Conservation (phyloP, 257 asterid genomes). For the Przewalskia tangutica region DNA sequence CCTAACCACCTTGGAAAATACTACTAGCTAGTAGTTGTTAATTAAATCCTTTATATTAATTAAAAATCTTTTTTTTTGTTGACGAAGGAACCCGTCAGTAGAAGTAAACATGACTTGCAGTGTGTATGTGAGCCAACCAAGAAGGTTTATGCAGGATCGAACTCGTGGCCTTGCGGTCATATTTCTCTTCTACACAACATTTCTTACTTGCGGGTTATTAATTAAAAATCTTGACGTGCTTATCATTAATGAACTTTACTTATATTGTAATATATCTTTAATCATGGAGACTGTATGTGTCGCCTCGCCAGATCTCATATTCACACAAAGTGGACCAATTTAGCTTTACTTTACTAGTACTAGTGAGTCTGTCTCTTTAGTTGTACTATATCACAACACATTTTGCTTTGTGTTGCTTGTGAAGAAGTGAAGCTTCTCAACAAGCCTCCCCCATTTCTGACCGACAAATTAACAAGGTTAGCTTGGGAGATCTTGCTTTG, state of each 20-base stretch:
- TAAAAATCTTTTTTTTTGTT: no score
- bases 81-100: no score
- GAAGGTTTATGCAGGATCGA: no score
- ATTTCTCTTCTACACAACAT: no score
- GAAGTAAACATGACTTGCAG: no score
- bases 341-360: background rate
- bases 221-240: conserved; percentile 2
- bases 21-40: background rate
- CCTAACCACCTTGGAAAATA: background rate
- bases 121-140: no score
- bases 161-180: no score
- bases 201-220: no score
- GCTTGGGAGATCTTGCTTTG: conserved; percentile 5
- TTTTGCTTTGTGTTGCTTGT: background rate
- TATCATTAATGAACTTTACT: conserved; percentile 4
- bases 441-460: background rate
- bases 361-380: background rate
- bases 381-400: background rate
- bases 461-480: background rate
- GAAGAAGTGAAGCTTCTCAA: background rate
- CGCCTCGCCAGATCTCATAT: background rate
- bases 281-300: background rate
- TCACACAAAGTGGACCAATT: background rate
- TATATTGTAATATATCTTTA: background rate
- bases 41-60: background rate